Conservation (phyloP, 2,329 filamentous ascomycete genomes). For the Coleophoma cylindrospora region DNA sequence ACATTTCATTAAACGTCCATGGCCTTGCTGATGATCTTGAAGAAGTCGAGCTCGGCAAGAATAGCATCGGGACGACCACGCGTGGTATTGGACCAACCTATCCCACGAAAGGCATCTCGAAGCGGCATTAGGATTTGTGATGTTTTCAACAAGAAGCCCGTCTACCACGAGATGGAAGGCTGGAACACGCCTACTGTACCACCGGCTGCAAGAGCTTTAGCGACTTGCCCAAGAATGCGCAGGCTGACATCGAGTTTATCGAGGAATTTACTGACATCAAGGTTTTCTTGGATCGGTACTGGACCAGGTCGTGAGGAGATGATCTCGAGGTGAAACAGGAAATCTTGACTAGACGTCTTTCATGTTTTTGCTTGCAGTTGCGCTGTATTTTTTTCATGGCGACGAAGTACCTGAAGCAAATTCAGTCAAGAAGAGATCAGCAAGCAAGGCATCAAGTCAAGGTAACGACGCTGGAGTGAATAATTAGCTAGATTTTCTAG, state of each 20-base stretch:
- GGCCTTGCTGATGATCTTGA: constrained; percentile 65
- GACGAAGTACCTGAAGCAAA: too few species aligned
- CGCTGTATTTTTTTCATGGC: too few species aligned
- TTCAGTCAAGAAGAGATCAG: too few species aligned
- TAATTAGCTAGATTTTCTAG: too few species aligned
- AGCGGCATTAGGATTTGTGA: constrained; percentile 50
- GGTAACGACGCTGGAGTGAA: too few species aligned
- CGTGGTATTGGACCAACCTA: constrained; percentile 51
- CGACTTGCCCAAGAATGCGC: not conserved
- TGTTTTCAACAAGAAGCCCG: constrained; percentile 53
- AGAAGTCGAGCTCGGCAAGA: constrained; percentile 41
- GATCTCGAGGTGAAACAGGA: not conserved
- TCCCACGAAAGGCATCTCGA: constrained; percentile 55
- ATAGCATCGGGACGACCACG: constrained; percentile 38
- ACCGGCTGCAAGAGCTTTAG: not conserved
- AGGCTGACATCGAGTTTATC: not conserved
- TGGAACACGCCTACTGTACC: not conserved
- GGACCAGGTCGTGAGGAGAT: not conserved
- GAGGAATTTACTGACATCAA: not conserved
- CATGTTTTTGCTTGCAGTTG: not conserved
- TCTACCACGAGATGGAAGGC: not conserved
- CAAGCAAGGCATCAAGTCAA: too few species aligned
- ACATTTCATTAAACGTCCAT: constrained; percentile 50
- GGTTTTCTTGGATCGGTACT: not conserved
- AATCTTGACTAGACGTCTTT: not conserved